phyloP scores from a whole-genome alignment of 768 basidiomycete species.

The Russula sp. region DNA sequence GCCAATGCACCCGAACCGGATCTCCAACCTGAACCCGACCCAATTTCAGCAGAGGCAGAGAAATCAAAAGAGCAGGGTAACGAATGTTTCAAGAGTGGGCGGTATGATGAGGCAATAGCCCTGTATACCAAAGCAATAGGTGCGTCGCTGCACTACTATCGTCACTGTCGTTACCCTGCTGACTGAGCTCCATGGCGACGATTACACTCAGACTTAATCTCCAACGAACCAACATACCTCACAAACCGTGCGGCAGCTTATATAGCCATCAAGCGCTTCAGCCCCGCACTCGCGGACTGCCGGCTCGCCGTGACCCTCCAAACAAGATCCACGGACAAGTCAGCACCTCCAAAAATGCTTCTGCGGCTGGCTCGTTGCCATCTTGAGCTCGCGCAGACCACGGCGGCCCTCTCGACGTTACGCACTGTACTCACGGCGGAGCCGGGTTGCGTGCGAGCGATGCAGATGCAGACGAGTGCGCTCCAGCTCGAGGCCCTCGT shows the following conservation, averaged over 20 bases:
- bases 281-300: constrained; percentile 69
- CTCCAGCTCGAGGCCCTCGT: constrained; percentile 58
- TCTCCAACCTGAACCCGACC: constrained; percentile 4
- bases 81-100: constrained; percentile 57
- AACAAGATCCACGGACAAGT: constrained; percentile 24
- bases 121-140: constrained; percentile 73
- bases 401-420: constrained; percentile 59
- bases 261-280: constrained; percentile 75
- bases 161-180: neutral
- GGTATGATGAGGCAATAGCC: constrained; percentile 62
- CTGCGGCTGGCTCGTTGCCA: constrained; percentile 81
- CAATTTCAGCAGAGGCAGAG: constrained; percentile 45
- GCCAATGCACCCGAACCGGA: neutral
- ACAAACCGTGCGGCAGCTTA: constrained; percentile 84
- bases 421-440: constrained; percentile 39
- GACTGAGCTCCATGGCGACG: neutral
- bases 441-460: neutral
- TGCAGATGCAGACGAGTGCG: constrained; percentile 53
- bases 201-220: constrained; percentile 23
- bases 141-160: constrained; percentile 19
- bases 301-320: constrained; percentile 66
- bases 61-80: constrained; percentile 71
- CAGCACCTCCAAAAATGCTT: constrained; percentile 67
- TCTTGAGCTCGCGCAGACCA: constrained; percentile 64
- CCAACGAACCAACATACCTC: constrained; percentile 60